phyloP scores from a whole-genome alignment of 768 basidiomycete genomes.

The Phallus indusiatus region DNA sequence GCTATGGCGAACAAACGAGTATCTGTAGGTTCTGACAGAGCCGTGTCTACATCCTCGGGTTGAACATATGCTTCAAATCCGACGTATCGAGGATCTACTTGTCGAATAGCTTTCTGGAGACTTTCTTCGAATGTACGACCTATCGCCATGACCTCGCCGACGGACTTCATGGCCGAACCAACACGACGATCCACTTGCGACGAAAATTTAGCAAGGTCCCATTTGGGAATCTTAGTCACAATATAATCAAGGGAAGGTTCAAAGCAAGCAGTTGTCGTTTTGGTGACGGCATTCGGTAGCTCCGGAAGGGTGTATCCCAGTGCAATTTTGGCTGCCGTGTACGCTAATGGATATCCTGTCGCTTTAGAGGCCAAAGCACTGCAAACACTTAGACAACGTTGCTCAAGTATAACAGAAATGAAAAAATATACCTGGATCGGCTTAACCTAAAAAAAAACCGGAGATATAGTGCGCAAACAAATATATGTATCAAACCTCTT shows the following conservation, averaged over 20 bases:
- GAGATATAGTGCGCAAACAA: background rate
- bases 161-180: constrained; percentile 98
- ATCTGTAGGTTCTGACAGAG: constrained; percentile 80
- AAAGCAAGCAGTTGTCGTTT: constrained; percentile 98
- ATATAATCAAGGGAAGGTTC: constrained; percentile 99
- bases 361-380: constrained; percentile 97
- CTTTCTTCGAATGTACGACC: constrained; percentile 98
- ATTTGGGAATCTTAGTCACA: constrained; percentile 98
- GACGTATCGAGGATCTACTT: constrained; percentile 93
- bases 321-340: constrained; percentile 98
- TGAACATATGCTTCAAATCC: constrained; percentile 95
- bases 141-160: constrained; percentile 99
- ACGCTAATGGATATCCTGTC: constrained; percentile 97
- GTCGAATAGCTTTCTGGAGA: constrained; percentile 95
- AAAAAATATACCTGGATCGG: constrained; percentile 64
- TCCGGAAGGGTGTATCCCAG: constrained; percentile 96
- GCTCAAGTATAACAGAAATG: background rate
- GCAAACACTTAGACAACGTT: constrained; percentile 7
- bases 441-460: constrained; percentile 38
- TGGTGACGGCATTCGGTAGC: constrained; percentile 97
- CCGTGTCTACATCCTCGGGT: constrained; percentile 76
- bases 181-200: constrained; percentile 88
- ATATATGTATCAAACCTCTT: constrained; percentile 19
- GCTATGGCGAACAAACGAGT: constrained; percentile 96
- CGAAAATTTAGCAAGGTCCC: constrained; percentile 98